These are phyloP conservation scores for Auricularia sp. DNA, from an alignment of 768 basidiomycete species.

Conservation along the genomic window DNA sequence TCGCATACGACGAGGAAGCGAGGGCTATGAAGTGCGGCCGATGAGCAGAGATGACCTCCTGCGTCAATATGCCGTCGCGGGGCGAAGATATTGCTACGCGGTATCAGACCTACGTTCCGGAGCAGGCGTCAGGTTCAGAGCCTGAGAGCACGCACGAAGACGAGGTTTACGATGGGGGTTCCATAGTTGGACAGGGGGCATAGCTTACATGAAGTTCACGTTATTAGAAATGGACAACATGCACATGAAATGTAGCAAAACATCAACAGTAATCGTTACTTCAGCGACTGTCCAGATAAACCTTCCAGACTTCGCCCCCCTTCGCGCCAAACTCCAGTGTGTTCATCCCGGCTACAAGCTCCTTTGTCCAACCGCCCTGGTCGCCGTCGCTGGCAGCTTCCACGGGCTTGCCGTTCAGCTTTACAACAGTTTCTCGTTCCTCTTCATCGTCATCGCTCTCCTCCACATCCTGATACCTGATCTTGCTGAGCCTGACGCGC, in stretches of 20 bases:
- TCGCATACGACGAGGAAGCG: conserved; percentile 58
- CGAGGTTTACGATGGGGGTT: neutral
- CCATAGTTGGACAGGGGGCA: neutral
- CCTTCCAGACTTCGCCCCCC: conserved; percentile 60
- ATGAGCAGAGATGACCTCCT: conserved; percentile 57
- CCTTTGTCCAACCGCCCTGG: conserved; percentile 50
- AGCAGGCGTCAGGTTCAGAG: conserved; percentile 20
- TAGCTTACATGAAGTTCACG: neutral
- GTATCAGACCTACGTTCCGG: conserved; percentile 61
- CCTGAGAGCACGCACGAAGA: neutral
- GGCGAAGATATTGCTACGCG: conserved; percentile 42
- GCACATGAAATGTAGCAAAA: neutral
- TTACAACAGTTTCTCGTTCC: conserved; percentile 4
- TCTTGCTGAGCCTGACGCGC: conserved; percentile 40
- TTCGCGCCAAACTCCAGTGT: conserved; percentile 65
- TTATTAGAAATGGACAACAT: neutral
- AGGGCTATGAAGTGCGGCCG: conserved; percentile 67
- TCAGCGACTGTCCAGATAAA: conserved; percentile 42
- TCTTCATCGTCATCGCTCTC: conserved; percentile 8
- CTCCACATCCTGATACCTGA: conserved; percentile 17
- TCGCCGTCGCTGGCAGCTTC: conserved; percentile 34
- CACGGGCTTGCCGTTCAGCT: conserved; percentile 3
- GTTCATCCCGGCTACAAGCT: conserved; percentile 47
- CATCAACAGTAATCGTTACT: neutral
- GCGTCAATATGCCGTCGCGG: conserved; percentile 41